Conservation (phyloP, 192 early-diverging fungal species). For the Podila epicladia region DNA sequence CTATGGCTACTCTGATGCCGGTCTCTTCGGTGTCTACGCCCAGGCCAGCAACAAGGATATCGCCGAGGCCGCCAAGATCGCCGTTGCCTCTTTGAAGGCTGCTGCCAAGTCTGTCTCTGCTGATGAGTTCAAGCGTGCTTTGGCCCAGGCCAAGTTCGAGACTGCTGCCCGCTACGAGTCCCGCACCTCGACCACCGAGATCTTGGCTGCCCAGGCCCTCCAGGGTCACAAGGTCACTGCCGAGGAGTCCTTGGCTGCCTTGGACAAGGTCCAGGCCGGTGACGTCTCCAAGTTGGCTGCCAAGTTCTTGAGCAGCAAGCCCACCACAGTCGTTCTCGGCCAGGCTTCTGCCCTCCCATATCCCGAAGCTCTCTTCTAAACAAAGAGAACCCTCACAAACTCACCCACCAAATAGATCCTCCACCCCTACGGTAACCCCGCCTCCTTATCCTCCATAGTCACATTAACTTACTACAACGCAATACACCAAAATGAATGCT, state of each 20-base stretch:
- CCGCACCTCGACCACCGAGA: constrained; percentile 57
- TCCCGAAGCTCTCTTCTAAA: constrained; percentile 72
- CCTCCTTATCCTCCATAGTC: neutral
- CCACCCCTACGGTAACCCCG: neutral
- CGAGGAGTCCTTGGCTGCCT: constrained; percentile 24
- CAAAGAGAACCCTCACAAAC: constrained; percentile 6
- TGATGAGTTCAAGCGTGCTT: constrained; percentile 71
- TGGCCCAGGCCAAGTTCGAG: constrained; percentile 71
- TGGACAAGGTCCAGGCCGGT: constrained; percentile 36
- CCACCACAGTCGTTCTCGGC: constrained; percentile 83
- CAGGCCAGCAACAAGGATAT: constrained; percentile 66
- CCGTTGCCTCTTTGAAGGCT: constrained; percentile 67
- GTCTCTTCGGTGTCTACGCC: constrained; percentile 87
- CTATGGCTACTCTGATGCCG: constrained; percentile 90
- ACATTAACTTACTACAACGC: neutral
- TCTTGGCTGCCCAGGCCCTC: constrained; percentile 55
- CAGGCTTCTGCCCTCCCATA: constrained; percentile 78
- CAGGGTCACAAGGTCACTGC: constrained; percentile 41
- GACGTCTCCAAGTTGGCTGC: constrained; percentile 65
- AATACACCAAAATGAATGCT: neutral
- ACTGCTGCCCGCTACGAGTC: constrained; percentile 55
- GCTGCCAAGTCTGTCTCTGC: constrained; percentile 56
- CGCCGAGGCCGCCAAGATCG: constrained; percentile 68
- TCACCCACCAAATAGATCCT: constrained; percentile 4
- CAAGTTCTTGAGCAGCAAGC: constrained; percentile 71